Percentiles rank a stretch among this genome's conserved stretches.
Evolutionary conservation across 495 filamentous ascomycete genomes (phyloP).

Genomic region (Polyplosphaeria fusca): DNA sequence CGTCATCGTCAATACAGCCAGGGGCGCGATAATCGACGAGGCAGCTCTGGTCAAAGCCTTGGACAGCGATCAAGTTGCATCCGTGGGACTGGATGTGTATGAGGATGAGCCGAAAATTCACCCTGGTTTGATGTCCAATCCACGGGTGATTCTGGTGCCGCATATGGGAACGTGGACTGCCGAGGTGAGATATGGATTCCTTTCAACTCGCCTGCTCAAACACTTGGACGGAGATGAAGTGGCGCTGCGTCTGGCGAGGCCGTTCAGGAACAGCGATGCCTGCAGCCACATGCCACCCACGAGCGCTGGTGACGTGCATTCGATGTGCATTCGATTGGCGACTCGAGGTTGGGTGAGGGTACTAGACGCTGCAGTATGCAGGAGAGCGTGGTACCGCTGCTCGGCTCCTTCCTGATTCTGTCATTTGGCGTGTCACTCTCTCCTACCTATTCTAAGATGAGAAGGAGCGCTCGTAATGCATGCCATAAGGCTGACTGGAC

Average conservation of each 20-base stretch:
- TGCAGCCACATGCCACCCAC: not conserved
- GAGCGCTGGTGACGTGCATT: not conserved
- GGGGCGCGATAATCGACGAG: constrained; percentile 69
- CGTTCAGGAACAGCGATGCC: not conserved
- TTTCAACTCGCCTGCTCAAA: not conserved
- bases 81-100: constrained; percentile 65
- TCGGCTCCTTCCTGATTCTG: not conserved
- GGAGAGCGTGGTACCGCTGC: too few species aligned
- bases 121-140: constrained; percentile 57
- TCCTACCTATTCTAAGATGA: constrained; percentile 17
- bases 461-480: constrained; percentile 9
- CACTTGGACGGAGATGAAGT: not conserved
- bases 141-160: constrained; percentile 60
- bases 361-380: too few species aligned
- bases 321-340: too few species aligned
- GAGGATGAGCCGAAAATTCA: constrained; percentile 67
- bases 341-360: too few species aligned
- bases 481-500: not conserved
- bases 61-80: constrained; percentile 57
- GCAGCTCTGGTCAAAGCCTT: constrained; percentile 63
- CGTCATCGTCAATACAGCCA: constrained; percentile 69
- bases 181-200: constrained; percentile 51
- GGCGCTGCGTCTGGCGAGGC: not conserved
- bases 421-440: constrained; percentile 1
- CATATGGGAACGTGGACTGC: constrained; percentile 68